phyloP scores from a whole-genome alignment of 148 eudicot genomes.

The Dysphania ambrosioides region DNA sequence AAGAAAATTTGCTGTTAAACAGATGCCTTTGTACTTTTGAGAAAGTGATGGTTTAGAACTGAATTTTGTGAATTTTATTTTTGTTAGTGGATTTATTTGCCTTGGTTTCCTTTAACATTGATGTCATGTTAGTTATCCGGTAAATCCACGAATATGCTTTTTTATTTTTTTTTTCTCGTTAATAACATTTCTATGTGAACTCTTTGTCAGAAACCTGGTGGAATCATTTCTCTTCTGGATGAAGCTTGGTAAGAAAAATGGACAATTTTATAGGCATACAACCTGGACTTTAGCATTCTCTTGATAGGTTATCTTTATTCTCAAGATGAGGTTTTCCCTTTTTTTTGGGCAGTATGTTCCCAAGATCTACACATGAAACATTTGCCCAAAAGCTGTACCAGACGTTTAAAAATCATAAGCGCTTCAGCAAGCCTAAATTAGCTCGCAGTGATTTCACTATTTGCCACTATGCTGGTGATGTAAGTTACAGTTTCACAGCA shows the following conservation, averaged over 20 bases:
- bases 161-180: too few relatives aligned
- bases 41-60: not conserved
- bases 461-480: slow-evolving; percentile 97
- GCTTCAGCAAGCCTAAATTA: slow-evolving; percentile 91
- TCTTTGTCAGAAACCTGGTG: slow-evolving; percentile 89
- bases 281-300: slow-evolving; percentile 1
- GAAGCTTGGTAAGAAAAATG: slow-evolving; percentile 97
- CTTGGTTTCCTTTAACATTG: not conserved
- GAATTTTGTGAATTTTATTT: too few relatives aligned
- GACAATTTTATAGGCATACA: slow-evolving; percentile 1
- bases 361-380: slow-evolving; percentile 95
- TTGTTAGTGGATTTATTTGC: not conserved
- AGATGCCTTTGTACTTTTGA: not conserved
- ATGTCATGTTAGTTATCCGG: not conserved
- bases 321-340: slow-evolving; percentile 15
- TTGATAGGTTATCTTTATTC: slow-evolving; percentile 13
- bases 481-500: slow-evolving; percentile 39
- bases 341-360: slow-evolving; percentile 82
- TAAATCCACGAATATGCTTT: too few relatives aligned
- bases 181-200: not conserved
- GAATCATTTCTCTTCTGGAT: slow-evolving; percentile 93
- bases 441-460: slow-evolving; percentile 94
- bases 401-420: slow-evolving; percentile 78
- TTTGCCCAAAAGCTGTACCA: slow-evolving; percentile 94
- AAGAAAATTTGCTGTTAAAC: not conserved